Percentiles rank a stretch among this genome's conserved stretches.
Evolutionary conservation across 2,329 filamentous ascomycete genomes (phyloP).

Genomic region (Botrytis galanthina): DNA sequence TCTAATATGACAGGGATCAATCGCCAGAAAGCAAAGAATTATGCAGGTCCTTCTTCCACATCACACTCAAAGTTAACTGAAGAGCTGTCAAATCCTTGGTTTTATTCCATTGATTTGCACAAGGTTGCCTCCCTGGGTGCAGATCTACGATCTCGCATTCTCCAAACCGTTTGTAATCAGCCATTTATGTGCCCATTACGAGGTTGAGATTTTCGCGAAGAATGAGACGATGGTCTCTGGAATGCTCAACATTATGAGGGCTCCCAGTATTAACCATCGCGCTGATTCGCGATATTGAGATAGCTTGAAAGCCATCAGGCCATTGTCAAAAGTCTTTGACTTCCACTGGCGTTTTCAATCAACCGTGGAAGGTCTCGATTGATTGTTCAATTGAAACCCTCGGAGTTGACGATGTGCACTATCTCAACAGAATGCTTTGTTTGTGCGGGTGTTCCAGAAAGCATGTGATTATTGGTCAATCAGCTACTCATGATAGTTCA

Average conservation of each 20-base stretch:
- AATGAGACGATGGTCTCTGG: slow-evolving; percentile 13
- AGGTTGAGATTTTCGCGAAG: slow-evolving; percentile 13
- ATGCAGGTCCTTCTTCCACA: slow-evolving; percentile 16
- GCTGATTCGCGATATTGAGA: background rate
- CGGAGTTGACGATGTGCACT: background rate
- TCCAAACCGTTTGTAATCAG: slow-evolving; percentile 9
- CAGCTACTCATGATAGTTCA: background rate
- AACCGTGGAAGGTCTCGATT: background rate
- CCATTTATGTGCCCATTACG: background rate
- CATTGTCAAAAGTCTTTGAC: background rate
- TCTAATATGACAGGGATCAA: slow-evolving; percentile 15
- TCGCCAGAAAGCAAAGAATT: slow-evolving; percentile 5
- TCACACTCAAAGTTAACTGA: background rate
- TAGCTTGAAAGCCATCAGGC: slow-evolving; percentile 3
- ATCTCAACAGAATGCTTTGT: slow-evolving; percentile 13
- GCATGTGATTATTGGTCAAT: background rate
- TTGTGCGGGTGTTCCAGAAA: slow-evolving; percentile 2
- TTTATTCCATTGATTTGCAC: slow-evolving; percentile 11
- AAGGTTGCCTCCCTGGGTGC: slow-evolving; percentile 12
- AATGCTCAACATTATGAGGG: slow-evolving; percentile 14
- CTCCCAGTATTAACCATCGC: background rate
- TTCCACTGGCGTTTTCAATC: background rate
- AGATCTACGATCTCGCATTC: slow-evolving; percentile 19
- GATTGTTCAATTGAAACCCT: slow-evolving; percentile 8
- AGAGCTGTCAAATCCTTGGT: background rate